Evolutionary conservation across 805 yeast species (phyloP), one percentile per base, ranked within the genome.

Genomic region (Metschnikowia lachancei): DNA sequence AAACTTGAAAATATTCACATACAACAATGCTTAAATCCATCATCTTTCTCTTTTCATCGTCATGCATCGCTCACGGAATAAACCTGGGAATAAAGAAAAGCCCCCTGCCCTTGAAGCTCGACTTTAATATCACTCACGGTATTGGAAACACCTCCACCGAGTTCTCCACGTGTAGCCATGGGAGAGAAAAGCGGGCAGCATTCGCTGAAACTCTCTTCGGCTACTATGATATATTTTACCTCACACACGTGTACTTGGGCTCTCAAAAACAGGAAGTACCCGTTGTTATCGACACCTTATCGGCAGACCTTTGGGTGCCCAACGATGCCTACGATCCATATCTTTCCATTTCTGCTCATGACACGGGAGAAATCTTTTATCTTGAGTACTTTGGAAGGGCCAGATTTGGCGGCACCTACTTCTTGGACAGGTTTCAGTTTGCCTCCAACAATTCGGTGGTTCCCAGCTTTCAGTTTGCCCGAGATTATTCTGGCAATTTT

Each of bases 221-320:
- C 24, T 22, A 22, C 24, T 8, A 22, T 22, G 24, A 22, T 8
- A 22, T 22, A 5, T 22, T 22, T 22, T 55, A 55, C 43, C 35
- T 44, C 22, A 36, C 51, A 26, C 39, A 45, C 20, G n/a, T 53
- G 2, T 38, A 19, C 35, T 11, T 55, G 28, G 57, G 58, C 18
- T 44, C 52, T 12, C 14, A 43, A 14, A 30, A 26, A 13, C 51
- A 51, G 38, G 36, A 34, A 17, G 62, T 59, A 10, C 56, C 58
- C 13, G 72, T 69, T 2, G 56, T 67, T 47, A 61, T 71, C 11
- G 75, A 71, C 49, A 71, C 76, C 17, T 75, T 75, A 13, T 68
- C 74, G 5, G 64, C 73, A 8, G 75, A 71, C 51, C 62, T 71
- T 46, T 71, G 76, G 76, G 62, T 71, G 2, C 43, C 47, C 12